A percentile compares a stretch with the other conserved stretches of the same genome.
phyloP scores from a whole-genome alignment of 2,329 filamentous ascomycete genomes.

The Phoma sp. region DNA sequence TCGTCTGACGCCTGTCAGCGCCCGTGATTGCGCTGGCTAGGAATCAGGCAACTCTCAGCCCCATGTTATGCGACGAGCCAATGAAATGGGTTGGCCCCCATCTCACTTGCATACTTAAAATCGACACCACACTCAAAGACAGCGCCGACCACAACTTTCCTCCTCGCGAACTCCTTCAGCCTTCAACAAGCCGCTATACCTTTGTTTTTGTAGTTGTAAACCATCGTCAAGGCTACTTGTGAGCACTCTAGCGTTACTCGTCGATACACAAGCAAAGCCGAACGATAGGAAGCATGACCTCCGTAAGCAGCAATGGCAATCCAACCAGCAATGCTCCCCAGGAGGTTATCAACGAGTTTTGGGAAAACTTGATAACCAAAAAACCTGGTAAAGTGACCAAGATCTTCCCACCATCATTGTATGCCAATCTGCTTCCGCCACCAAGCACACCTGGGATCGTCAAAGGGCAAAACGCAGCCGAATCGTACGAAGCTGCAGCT shows the following conservation, averaged over 20 bases:
- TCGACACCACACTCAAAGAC: neutral
- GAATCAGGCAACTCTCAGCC: slow-evolving; percentile 1
- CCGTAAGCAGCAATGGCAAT: slow-evolving; percentile 23
- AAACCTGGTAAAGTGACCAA: slow-evolving; percentile 75
- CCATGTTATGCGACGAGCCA: neutral
- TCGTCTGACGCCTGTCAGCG: slow-evolving; percentile 2
- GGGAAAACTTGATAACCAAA: slow-evolving; percentile 71
- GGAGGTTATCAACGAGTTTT: slow-evolving; percentile 73
- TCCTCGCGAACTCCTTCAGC: too few relatives aligned
- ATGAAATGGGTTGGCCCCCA: slow-evolving; percentile 1
- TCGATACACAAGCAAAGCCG: too few relatives aligned
- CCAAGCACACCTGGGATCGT: slow-evolving; percentile 56
- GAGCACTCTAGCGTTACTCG: too few relatives aligned
- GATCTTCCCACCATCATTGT: slow-evolving; percentile 71
- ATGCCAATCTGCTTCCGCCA: slow-evolving; percentile 57
- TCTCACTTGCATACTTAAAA: neutral
- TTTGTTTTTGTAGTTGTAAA: too few relatives aligned
- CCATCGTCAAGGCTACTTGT: too few relatives aligned
- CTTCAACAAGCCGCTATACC: too few relatives aligned
- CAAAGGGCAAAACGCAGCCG: slow-evolving; percentile 66
- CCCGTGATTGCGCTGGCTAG: neutral
- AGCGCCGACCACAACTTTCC: neutral
- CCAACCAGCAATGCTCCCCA: slow-evolving; percentile 58
- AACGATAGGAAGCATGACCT: slow-evolving; percentile 21
- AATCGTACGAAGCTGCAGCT: slow-evolving; percentile 76